Base-by-base conservation (phyloP, 805 yeast genomes). In the Nadsonia fulvescens region DNA sequence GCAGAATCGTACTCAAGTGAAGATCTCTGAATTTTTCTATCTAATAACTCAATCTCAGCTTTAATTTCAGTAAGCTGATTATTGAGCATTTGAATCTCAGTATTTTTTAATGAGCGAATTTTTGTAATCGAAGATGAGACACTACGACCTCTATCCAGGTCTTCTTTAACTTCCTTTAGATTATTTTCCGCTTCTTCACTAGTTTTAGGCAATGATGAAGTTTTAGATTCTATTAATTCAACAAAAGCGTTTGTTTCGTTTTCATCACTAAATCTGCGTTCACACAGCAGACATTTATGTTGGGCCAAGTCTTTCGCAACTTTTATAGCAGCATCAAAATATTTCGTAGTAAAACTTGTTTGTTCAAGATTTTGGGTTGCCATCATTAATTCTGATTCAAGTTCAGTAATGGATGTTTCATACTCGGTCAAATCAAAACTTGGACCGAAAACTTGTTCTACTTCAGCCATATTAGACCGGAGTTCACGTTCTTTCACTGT, bases 281-380 rank as follows among this genome's bases (percentile, higher is more conserved):
- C 63, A 46, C 96, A 86, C 22, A 83, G 51, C 22, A 71, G 51
- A 47, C 95, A 86, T 24, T 64, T 56, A 7, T 69, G 59, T 6
- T 62, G 58, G n/a, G 31, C 30, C 3, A 23, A 28, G 4, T 44
- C 40, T 14, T 65, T 50, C 0, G 92, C 89, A 20, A 63, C 46
- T 15, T 66, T 62, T 7, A 76, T 48, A 0, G 94, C 94, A 22
- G 65, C 66, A 12, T 58, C 48, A 40, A 77, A 81, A 48, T 73
- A 82, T 21, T 66, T 66, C 14, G 66, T 53, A 1, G 83, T 71
- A 2, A 81, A 76, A 22, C 67, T 69, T 15, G 63, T 63, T 36
- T 77, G 68, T 41, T 78, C 78, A 16, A 66, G 43, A 29, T 74
- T 70, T 34, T 73, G 76, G 9, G 67, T 50, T 0, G 79, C 68